Conservation (phyloP, 371 early-diverging fungal genomes). For the Mucor plumbeus region DNA sequence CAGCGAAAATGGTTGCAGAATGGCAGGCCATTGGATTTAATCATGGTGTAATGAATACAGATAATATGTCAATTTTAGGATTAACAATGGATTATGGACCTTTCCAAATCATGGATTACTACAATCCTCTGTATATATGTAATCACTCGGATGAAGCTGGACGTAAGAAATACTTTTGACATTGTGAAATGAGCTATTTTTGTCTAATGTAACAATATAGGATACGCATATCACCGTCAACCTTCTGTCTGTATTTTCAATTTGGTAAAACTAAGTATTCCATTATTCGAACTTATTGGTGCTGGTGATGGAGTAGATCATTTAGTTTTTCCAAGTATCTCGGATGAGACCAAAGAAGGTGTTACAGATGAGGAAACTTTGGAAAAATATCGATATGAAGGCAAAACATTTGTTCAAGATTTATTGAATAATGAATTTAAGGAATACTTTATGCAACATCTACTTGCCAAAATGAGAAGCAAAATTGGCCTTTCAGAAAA, state of each 20-base stretch:
- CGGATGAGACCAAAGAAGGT: constrained; percentile 37
- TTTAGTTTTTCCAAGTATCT: constrained; percentile 36
- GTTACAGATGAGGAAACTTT: constrained; percentile 32
- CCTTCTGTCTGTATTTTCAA: constrained; percentile 88
- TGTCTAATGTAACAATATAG: constrained; percentile 23
- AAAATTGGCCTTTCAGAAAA: constrained; percentile 55
- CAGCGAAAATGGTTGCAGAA: constrained; percentile 80
- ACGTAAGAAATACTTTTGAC: constrained; percentile 32
- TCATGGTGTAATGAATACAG: constrained; percentile 92
- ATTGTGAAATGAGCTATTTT: too few relatives aligned
- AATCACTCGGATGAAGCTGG: constrained; percentile 76
- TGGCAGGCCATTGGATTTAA: constrained; percentile 92
- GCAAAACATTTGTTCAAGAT: constrained; percentile 50
- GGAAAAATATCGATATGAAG: constrained; percentile 37
- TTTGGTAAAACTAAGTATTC: constrained; percentile 70
- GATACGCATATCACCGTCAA: constrained; percentile 85
- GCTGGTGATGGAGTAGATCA: constrained; percentile 53
- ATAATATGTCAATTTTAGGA: constrained; percentile 86
- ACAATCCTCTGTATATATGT: constrained; percentile 78
- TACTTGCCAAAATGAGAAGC: constrained; percentile 59
- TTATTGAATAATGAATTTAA: constrained; percentile 60
- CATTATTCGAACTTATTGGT: constrained; percentile 73
- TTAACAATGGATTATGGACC: constrained; percentile 93
- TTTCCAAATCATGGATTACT: constrained; percentile 83
- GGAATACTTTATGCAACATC: constrained; percentile 54